Percentiles rank a stretch among this genome's conserved stretches.
Evolutionary conservation across 1,284 basidiomycete species (phyloP).

Genomic region (Sanghuangporus sanghuang): DNA sequence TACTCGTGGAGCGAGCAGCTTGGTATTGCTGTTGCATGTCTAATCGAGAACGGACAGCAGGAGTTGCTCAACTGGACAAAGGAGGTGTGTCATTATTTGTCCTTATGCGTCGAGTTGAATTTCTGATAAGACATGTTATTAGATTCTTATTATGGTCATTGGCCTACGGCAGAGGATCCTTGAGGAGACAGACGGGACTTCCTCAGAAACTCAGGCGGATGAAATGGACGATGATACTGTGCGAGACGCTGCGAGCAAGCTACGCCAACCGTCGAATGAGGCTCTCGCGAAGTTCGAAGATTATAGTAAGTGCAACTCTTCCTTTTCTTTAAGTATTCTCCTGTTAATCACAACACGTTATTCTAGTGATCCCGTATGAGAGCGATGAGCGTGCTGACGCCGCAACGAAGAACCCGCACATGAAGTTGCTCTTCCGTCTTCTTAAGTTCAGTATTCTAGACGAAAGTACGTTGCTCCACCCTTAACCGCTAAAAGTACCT

Average conservation of each 20-base stretch:
- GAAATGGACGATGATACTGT: slow-evolving; percentile 43
- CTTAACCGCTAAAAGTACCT: not conserved
- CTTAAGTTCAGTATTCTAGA: slow-evolving; percentile 57
- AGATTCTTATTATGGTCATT: slow-evolving; percentile 70
- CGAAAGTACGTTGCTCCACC: slow-evolving; percentile 43
- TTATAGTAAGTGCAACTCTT: slow-evolving; percentile 53
- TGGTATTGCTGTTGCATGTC: slow-evolving; percentile 74
- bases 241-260: slow-evolving; percentile 30
- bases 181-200: slow-evolving; percentile 57
- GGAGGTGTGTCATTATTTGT: slow-evolving; percentile 46
- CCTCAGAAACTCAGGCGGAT: slow-evolving; percentile 32
- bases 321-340: slow-evolving; percentile 1
- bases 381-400: slow-evolving; percentile 71
- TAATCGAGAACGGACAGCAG: slow-evolving; percentile 62
- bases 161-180: slow-evolving; percentile 66
- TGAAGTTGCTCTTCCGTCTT: slow-evolving; percentile 80
- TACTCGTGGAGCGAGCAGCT: slow-evolving; percentile 88
- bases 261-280: slow-evolving; percentile 56
- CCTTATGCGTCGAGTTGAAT: not conserved
- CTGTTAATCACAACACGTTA: not conserved
- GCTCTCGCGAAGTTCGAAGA: slow-evolving; percentile 70
- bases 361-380: slow-evolving; percentile 67
- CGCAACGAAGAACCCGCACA: slow-evolving; percentile 66
- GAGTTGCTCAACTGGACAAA: slow-evolving; percentile 76
- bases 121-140: not conserved